Conservation (phyloP, 768 basidiomycete species). For the Dentipellis fragilis region DNA sequence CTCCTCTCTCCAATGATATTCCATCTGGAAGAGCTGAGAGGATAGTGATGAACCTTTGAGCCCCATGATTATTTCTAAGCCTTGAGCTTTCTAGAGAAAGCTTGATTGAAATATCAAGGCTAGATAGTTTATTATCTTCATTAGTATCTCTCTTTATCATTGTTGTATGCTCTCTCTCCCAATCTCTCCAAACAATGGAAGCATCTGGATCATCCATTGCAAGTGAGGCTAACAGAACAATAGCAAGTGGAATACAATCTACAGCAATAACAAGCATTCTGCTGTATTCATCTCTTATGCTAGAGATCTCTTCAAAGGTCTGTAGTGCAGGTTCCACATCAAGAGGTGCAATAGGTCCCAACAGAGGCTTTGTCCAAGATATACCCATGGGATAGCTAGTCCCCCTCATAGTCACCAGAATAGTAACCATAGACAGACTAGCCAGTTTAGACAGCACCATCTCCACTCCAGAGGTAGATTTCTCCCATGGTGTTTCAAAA, state of each 20-base stretch:
- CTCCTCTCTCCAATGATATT: background rate
- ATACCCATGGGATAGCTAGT: background rate
- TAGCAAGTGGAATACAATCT: background rate
- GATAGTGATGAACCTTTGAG: background rate
- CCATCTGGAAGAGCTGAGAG: background rate
- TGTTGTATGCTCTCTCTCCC: background rate
- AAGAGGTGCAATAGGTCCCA: background rate
- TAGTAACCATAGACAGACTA: background rate
- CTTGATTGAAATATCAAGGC: background rate
- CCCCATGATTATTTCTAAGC: background rate
- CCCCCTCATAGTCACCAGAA: background rate
- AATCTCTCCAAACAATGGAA: background rate
- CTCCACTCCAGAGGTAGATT: background rate
- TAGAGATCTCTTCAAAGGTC: background rate
- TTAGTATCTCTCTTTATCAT: background rate
- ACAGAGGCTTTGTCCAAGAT: background rate
- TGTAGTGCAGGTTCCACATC: background rate
- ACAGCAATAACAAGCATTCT: background rate
- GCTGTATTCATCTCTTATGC: background rate
- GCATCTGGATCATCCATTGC: background rate
- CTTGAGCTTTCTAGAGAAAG: background rate
- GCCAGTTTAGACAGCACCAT: background rate
- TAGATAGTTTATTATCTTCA: background rate
- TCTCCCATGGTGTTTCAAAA: conserved; percentile 1
- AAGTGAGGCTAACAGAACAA: background rate